Evolutionary conservation across 225 moss, liverwort and hornwort species (phyloP), one percentile per base, ranked within the genome.

Genomic region (Sphagnum tenellum): DNA sequence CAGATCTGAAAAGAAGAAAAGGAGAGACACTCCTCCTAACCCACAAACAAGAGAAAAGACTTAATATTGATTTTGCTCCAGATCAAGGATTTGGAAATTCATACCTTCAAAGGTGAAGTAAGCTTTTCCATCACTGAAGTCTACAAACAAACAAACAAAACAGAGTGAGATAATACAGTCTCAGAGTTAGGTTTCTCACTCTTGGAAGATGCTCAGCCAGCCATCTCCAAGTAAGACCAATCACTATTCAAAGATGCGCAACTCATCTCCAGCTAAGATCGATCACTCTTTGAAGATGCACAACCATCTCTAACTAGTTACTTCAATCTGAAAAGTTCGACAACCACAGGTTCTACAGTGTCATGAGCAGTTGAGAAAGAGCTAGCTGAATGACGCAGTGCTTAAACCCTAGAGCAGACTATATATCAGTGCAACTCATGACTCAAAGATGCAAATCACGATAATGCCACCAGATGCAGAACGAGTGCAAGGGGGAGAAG

Each of bases 101-200:
- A 48, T 50, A 59, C 69, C 50, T 78, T 73, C 13, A 78, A 73
- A 10, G 75, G 70, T 2, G 69, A 59, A 56, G 76, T 48, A 44
- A 78, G 50, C 56, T 9, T 69, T 44, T 76, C 76, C 54, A 78
- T 3, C 12, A 78, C 44, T 13, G 69, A 71, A 12, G 49, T 68
- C 82, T 76, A 75, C 76, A 47, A 56, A 77, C 52, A 47, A 64
- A 47, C 12, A 12, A 56, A 56, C 9, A 60, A 58, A 3, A 71
- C 44, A 1, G 1, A 29, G 29, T 67, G 29, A 65, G 57, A 46
- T 58, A 3, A 55, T 46, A 56, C 46, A 9, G 53, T 12, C 3
- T 12, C 49, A 47, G 10, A 59, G 51, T 45, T 9, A 14, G 10
- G 29, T 4, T 61, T 3, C 5, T 46, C n/a, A n/a, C 47, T 10